Evolutionary conservation across 2,329 filamentous ascomycete species (phyloP).

Genomic region (Xylaria multiplex): DNA sequence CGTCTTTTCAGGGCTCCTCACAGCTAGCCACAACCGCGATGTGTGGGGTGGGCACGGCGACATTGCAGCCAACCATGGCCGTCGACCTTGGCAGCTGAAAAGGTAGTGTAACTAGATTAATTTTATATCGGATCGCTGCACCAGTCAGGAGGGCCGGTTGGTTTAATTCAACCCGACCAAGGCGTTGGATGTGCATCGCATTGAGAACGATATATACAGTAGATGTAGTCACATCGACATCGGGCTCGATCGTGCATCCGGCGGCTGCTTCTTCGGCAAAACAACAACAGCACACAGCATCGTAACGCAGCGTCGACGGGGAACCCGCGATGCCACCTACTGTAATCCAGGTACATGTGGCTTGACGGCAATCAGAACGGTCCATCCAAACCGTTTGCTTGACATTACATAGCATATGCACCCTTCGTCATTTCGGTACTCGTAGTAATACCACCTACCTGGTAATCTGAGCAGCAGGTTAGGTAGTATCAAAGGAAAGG

Average conservation of each 20-base stretch:
- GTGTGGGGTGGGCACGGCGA: background rate
- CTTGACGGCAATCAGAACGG: no score
- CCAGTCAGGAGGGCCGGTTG: slow-evolving; percentile 26
- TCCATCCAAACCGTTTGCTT: no score
- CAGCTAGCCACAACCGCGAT: background rate
- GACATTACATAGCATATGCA: no score
- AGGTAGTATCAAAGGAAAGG: no score
- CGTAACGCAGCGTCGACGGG: background rate
- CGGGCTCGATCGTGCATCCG: slow-evolving; percentile 6
- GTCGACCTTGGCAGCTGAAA: slow-evolving; percentile 29
- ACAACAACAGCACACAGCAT: background rate
- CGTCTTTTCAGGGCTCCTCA: background rate
- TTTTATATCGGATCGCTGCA: slow-evolving; percentile 22
- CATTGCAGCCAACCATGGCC: background rate
- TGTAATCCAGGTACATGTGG: no score
- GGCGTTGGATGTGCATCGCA: background rate
- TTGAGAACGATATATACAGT: background rate
- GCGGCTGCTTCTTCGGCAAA: background rate
- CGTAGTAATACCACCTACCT: no score
- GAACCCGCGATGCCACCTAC: no score
- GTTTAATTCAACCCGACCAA: background rate
- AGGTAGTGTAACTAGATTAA: slow-evolving; percentile 25
- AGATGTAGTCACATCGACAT: background rate
- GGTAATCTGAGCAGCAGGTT: no score
- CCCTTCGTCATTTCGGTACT: no score